Conservation (phyloP, 768 basidiomycete genomes). For the Candolleomyces aberdarensis region DNA sequence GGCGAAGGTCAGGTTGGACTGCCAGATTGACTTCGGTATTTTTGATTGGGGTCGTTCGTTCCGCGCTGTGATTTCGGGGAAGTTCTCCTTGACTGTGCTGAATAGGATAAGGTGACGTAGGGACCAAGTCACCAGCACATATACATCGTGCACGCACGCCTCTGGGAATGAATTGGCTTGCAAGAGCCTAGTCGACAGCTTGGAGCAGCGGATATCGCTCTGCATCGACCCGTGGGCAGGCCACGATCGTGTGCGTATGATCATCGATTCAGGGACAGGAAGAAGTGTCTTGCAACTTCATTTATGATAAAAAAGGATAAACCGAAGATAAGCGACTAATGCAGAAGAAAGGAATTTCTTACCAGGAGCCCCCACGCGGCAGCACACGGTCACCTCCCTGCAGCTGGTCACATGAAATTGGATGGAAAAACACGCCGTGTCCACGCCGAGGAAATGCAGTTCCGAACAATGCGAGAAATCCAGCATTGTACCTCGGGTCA, state of each 20-base stretch:
- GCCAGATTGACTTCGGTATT: not conserved
- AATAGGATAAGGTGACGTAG: too few relatives aligned
- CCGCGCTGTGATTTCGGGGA: conserved; percentile 1
- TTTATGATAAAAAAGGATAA: conserved; percentile 2
- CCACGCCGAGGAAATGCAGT: too few relatives aligned
- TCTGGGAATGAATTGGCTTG: too few relatives aligned
- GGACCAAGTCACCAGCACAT: too few relatives aligned
- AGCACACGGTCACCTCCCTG: not conserved
- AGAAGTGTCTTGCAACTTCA: not conserved
- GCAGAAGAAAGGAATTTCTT: not conserved
- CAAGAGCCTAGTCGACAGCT: too few relatives aligned
- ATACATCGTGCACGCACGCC: too few relatives aligned
- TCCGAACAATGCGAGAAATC: not conserved
- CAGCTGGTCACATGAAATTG: not conserved
- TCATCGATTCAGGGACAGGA: not conserved
- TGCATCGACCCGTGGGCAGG: too few relatives aligned
- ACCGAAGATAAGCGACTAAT: conserved; percentile 4
- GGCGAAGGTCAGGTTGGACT: conserved; percentile 3
- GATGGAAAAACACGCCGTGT: too few relatives aligned
- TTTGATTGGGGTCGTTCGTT: not conserved
- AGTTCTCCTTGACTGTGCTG: not conserved
- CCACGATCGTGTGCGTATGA: too few relatives aligned
- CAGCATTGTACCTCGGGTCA: not conserved
- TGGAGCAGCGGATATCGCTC: too few relatives aligned
- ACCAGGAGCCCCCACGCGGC: not conserved